Conservation (phyloP, 108 stramenopile genomes). For the Pelagomonas calceolata region DNA sequence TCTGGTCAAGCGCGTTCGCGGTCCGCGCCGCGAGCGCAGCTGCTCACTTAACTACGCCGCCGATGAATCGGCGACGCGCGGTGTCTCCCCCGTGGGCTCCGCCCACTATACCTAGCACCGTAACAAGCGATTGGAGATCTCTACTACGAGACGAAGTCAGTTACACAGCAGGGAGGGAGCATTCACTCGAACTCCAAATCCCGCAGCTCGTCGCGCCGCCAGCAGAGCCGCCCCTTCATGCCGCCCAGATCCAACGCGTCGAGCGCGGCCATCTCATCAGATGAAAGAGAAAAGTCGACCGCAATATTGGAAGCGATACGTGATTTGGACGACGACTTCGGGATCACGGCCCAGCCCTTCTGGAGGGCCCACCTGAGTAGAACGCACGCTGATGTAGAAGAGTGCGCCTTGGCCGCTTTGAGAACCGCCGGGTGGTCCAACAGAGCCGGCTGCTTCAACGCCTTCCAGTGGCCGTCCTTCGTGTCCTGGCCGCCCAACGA, state of each 20-base stretch:
- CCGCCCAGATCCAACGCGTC: conserved; percentile 9
- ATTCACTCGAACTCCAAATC: neutral
- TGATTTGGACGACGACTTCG: conserved; percentile 11
- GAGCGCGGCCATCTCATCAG: conserved; percentile 15
- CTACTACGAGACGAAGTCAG: too few species aligned
- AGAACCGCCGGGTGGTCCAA: conserved; percentile 9
- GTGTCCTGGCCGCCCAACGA: conserved; percentile 18
- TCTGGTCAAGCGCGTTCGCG: too few species aligned
- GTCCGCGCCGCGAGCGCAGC: too few species aligned
- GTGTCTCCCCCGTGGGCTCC: too few species aligned
- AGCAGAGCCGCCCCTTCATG: neutral
- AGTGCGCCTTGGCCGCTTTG: conserved; percentile 5
- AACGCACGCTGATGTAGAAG: conserved; percentile 15
- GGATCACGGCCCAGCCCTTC: conserved; percentile 19
- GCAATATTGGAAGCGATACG: conserved; percentile 18
- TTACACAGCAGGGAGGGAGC: too few species aligned
- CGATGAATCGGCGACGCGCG: too few species aligned
- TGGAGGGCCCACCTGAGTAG: conserved; percentile 27
- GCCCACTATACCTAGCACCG: too few species aligned
- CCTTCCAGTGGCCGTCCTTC: neutral
- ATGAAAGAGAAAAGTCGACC: conserved; percentile 19
- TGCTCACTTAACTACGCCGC: too few species aligned
- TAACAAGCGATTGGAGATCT: too few species aligned
- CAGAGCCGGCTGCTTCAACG: conserved; percentile 8
- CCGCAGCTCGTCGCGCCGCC: neutral